Conservation (phyloP, 2,329 filamentous ascomycete genomes). For the Exophiala lecanii-corni region DNA sequence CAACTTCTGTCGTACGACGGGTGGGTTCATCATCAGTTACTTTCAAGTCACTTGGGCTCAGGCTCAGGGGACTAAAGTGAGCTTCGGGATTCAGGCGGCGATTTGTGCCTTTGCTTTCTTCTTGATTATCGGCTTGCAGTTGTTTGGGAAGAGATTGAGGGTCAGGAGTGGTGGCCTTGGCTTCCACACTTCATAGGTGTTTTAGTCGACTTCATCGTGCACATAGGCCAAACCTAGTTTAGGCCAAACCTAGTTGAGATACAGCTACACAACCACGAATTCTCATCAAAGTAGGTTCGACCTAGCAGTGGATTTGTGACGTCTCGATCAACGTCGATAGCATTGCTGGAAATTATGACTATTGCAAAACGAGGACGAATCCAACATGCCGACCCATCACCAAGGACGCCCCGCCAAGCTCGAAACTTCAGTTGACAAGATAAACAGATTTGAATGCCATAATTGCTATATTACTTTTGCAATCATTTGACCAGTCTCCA, state of each 20-base stretch:
- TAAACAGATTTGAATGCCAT: too few relatives aligned
- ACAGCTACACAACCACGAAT: too few relatives aligned
- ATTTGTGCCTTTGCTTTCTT: conserved; percentile 37
- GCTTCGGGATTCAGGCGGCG: conserved; percentile 46
- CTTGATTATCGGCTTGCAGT: conserved; percentile 38
- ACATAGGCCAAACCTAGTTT: too few relatives aligned
- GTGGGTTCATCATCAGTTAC: conserved; percentile 46
- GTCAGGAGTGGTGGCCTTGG: conserved; percentile 34
- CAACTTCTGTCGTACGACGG: conserved; percentile 46
- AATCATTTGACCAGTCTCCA: neutral
- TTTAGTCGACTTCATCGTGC: too few relatives aligned
- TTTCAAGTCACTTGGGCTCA: conserved; percentile 50
- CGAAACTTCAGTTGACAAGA: neutral
- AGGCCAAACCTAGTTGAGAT: too few relatives aligned
- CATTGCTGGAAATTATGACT: too few relatives aligned
- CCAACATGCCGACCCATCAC: neutral
- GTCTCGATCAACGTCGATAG: too few relatives aligned
- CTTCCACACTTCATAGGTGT: conserved; percentile 28
- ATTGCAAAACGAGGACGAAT: neutral
- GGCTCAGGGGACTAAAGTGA: conserved; percentile 40
- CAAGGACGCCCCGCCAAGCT: neutral
- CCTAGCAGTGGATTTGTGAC: too few relatives aligned
- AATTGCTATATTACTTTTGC: too few relatives aligned
- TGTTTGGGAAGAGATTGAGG: conserved; percentile 37
- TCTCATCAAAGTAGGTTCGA: too few relatives aligned